These are phyloP conservation scores for Nigrospora osmanthi DNA, from an alignment of 2,329 filamentous ascomycete species.

Conservation along the genomic window DNA sequence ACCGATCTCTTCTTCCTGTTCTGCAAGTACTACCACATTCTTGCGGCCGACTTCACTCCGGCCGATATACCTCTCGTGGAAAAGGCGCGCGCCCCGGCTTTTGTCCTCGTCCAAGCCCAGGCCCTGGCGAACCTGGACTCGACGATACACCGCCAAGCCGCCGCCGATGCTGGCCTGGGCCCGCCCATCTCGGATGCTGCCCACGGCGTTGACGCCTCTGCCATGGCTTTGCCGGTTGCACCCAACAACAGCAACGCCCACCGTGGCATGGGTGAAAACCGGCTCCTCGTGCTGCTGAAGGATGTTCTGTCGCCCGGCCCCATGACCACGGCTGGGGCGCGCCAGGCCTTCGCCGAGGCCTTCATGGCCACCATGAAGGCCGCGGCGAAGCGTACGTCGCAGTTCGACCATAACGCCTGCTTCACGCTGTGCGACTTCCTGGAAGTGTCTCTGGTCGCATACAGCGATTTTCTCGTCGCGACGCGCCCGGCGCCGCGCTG, in stretches of 20 bases:
- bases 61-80: conserved; percentile 41
- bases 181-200: conserved; percentile 36
- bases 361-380: conserved; percentile 69
- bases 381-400: conserved; percentile 65
- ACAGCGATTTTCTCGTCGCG: conserved; percentile 37
- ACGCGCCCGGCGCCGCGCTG: conserved; percentile 31
- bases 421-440: conserved; percentile 89
- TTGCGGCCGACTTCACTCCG: conserved; percentile 67
- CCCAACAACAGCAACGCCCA: conserved; percentile 55
- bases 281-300: conserved; percentile 72
- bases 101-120: conserved; percentile 76
- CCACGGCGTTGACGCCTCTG: conserved; percentile 56
- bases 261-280: conserved; percentile 81
- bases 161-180: conserved; percentile 35
- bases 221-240: conserved; percentile 54
- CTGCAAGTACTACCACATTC: conserved; percentile 76
- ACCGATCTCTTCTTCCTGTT: conserved; percentile 91
- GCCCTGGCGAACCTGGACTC: conserved; percentile 72
- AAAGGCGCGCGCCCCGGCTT: conserved; percentile 62
- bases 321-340: conserved; percentile 30
- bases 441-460: conserved; percentile 68
- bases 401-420: conserved; percentile 76
- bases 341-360: conserved; percentile 66
- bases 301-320: conserved; percentile 59
- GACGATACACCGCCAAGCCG: conserved; percentile 70